Evolutionary conservation across 768 basidiomycete species (phyloP).

Genomic region (Trametes elegans): DNA sequence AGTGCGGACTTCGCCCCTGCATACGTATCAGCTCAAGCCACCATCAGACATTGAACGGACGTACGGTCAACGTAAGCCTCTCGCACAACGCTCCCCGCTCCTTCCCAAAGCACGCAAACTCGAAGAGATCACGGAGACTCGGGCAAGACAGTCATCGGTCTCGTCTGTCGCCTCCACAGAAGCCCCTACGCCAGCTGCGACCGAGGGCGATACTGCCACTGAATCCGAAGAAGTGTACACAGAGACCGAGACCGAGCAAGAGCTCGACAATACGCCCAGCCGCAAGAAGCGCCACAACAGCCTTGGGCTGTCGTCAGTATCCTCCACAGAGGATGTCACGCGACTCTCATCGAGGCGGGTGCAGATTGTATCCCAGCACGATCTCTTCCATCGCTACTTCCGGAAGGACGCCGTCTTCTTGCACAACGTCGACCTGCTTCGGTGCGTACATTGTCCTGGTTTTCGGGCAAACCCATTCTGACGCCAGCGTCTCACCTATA

Average conservation of each 20-base stretch:
- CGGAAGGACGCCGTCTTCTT: constrained; percentile 81
- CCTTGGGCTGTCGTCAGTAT: constrained; percentile 3
- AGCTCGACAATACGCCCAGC: constrained; percentile 26
- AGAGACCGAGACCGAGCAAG: constrained; percentile 53
- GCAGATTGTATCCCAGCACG: constrained; percentile 66
- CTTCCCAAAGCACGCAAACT: constrained; percentile 26
- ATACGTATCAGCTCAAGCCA: not conserved
- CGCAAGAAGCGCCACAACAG: constrained; percentile 9
- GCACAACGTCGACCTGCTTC: constrained; percentile 77
- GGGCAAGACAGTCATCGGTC: constrained; percentile 27
- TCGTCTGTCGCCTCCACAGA: constrained; percentile 19
- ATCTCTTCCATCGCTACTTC: constrained; percentile 88
- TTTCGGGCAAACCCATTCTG: not conserved
- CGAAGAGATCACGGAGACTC: constrained; percentile 13
- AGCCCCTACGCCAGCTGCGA: constrained; percentile 55
- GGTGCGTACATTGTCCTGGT: constrained; percentile 46
- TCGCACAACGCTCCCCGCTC: constrained; percentile 79
- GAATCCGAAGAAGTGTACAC: constrained; percentile 67
- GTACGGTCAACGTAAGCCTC: constrained; percentile 89
- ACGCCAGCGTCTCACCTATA: constrained; percentile 18
- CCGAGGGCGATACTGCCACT: constrained; percentile 71
- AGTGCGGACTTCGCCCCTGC: constrained; percentile 27
- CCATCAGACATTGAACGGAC: constrained; percentile 45
- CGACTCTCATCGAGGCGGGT: not conserved
- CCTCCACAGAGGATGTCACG: not conserved